phyloP scores from a whole-genome alignment of 2,329 filamentous ascomycete species.

The Sporothrix brasiliensis region DNA sequence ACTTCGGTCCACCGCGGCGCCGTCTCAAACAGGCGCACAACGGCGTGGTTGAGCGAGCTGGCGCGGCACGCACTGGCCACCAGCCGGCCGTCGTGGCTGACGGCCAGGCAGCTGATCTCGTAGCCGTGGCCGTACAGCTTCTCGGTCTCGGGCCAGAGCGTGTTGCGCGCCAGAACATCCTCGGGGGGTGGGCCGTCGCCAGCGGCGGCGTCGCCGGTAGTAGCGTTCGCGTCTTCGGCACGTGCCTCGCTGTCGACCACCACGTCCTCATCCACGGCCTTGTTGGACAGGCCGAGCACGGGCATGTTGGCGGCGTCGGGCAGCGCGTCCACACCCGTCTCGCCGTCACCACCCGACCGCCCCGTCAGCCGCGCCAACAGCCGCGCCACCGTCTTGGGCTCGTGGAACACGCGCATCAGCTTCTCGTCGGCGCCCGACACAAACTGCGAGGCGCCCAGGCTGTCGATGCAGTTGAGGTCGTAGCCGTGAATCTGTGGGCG shows the following conservation, averaged over 20 bases:
- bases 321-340: conserved; percentile 51
- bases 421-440: conserved; percentile 97
- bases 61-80: conserved; percentile 93
- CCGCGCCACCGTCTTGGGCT: conserved; percentile 79
- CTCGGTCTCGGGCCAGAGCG: conserved; percentile 92
- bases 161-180: conserved; percentile 84
- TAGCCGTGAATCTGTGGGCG: conserved; percentile 97
- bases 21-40: conserved; percentile 89
- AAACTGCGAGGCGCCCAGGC: conserved; percentile 73
- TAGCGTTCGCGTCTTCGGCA: conserved; percentile 33
- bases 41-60: conserved; percentile 89
- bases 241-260: neutral
- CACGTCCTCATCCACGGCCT: conserved; percentile 67
- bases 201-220: conserved; percentile 43
- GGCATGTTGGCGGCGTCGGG: conserved; percentile 94
- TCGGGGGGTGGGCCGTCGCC: conserved; percentile 52
- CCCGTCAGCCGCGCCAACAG: conserved; percentile 71
- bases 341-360: conserved; percentile 44
- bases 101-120: conserved; percentile 86
- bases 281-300: conserved; percentile 93
- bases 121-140: conserved; percentile 98
- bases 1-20: conserved; percentile 81
- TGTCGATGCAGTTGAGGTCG: conserved; percentile 91
- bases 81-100: conserved; percentile 71
- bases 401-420: conserved; percentile 90